Evolutionary conservation across 2,329 filamentous ascomycete genomes (phyloP).

Genomic region (Dryadomyces quercus-mongolicae): DNA sequence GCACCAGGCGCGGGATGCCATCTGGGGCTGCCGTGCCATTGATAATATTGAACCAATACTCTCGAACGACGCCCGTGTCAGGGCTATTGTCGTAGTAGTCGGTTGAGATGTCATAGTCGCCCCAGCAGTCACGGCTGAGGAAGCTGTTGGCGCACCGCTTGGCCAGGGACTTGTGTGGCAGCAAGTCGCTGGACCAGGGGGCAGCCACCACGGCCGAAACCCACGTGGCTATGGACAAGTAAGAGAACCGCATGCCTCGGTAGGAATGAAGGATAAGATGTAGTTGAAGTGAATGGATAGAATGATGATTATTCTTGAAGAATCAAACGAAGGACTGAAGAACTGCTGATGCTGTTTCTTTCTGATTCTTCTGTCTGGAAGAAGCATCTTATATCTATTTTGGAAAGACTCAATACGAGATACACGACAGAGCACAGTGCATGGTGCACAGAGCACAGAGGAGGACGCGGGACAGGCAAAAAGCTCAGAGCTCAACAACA

Average conservation of each 20-base stretch:
- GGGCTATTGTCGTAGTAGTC: conserved; percentile 11
- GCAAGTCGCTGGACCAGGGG: not conserved
- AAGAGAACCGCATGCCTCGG: not conserved
- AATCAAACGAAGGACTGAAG: too few relatives aligned
- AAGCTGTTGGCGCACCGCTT: not conserved
- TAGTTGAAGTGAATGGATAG: too few relatives aligned
- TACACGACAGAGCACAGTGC: too few relatives aligned
- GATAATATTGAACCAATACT: conserved; percentile 41
- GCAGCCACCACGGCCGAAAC: not conserved
- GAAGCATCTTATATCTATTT: too few relatives aligned
- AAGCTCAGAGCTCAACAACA: too few relatives aligned
- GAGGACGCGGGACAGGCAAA: too few relatives aligned
- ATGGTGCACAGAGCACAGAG: too few relatives aligned
- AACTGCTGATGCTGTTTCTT: too few relatives aligned
- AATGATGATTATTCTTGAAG: too few relatives aligned
- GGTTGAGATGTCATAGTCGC: conserved; percentile 10
- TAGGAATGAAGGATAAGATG: too few relatives aligned
- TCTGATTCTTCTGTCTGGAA: too few relatives aligned
- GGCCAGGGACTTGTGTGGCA: not conserved
- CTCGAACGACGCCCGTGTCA: conserved; percentile 39
- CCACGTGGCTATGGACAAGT: not conserved
- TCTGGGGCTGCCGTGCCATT: conserved; percentile 41
- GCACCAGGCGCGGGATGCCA: conserved; percentile 36
- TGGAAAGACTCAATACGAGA: too few relatives aligned
- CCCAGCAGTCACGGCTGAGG: conserved; percentile 8